Conservation (phyloP, 1,284 basidiomycete species). For the Marasmius oreades region DNA sequence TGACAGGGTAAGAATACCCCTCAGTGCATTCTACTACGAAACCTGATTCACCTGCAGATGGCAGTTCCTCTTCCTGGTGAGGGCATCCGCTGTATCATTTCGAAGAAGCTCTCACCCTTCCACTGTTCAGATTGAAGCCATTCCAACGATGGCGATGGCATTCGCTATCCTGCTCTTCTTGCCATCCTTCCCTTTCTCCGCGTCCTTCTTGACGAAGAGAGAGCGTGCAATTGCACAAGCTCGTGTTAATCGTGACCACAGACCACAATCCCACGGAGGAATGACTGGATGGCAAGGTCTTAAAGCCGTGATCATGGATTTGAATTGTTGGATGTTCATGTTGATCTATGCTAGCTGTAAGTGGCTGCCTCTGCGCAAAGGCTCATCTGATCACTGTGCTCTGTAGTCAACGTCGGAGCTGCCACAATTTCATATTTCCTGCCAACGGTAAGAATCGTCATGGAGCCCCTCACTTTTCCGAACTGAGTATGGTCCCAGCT, state of each 20-base stretch:
- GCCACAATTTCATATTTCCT: constrained; percentile 55
- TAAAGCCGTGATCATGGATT: constrained; percentile 43
- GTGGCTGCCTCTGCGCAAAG: constrained; percentile 16
- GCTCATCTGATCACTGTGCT: background rate
- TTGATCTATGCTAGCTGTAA: constrained; percentile 49
- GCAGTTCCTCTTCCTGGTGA: constrained; percentile 54
- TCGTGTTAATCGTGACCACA: constrained; percentile 49
- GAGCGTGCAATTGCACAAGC: constrained; percentile 54
- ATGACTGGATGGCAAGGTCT: constrained; percentile 53
- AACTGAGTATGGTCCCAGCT: constrained; percentile 28
- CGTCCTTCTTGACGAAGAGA: constrained; percentile 35
- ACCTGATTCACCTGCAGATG: constrained; percentile 30
- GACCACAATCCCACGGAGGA: constrained; percentile 52
- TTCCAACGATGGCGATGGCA: constrained; percentile 49
- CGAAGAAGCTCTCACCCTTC: background rate
- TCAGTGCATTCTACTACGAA: background rate
- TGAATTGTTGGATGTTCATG: constrained; percentile 50
- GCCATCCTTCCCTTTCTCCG: constrained; percentile 40
- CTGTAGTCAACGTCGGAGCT: constrained; percentile 49
- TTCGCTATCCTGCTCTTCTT: constrained; percentile 41
- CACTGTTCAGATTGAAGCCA: constrained; percentile 46
- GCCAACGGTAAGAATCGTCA: constrained; percentile 37
- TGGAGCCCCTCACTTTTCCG: background rate
- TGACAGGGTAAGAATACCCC: constrained; percentile 34
- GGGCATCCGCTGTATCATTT: constrained; percentile 11